A percentile compares a stretch with the other conserved stretches of the same genome.
Conservation (phyloP, 805 yeast species). For the Isabelozyma rhagii region DNA sequence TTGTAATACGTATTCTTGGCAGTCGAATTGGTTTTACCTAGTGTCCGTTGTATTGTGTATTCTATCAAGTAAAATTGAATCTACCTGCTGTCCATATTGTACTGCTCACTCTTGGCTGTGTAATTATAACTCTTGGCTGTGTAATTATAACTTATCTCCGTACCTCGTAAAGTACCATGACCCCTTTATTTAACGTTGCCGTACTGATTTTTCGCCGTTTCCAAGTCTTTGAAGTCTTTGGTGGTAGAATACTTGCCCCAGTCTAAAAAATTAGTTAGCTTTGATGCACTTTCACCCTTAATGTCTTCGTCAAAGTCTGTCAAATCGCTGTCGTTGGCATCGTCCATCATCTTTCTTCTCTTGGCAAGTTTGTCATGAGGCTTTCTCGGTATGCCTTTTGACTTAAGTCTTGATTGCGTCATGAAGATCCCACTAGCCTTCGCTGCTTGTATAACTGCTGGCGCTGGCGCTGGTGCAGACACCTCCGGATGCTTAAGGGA, state of each 20-base stretch:
- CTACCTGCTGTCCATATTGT: too few species aligned
- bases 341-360: slow-evolving; percentile 1
- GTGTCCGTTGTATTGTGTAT: too few species aligned
- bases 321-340: slow-evolving; percentile 18
- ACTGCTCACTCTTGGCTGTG: too few species aligned
- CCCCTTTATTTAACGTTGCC: too few species aligned
- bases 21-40: too few species aligned
- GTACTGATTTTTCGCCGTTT: background rate
- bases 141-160: too few species aligned
- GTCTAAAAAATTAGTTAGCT: background rate
- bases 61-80: too few species aligned
- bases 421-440: slow-evolving; percentile 9
- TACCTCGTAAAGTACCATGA: too few species aligned
- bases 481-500: background rate
- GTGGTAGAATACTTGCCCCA: background rate
- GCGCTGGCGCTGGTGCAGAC: background rate
- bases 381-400: background rate
- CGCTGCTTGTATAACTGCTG: background rate
- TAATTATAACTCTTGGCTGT: too few species aligned
- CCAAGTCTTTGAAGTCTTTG: background rate
- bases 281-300: slow-evolving; percentile 2
- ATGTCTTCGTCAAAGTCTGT: slow-evolving; percentile 21
- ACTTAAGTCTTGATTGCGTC: slow-evolving; percentile 2
- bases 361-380: background rate
- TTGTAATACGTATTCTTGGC: too few species aligned